Percentiles rank a stretch among this genome's conserved stretches.
Evolutionary conservation across 2,329 filamentous ascomycete species (phyloP).

Genomic region (Gaeumannomyces sp.): DNA sequence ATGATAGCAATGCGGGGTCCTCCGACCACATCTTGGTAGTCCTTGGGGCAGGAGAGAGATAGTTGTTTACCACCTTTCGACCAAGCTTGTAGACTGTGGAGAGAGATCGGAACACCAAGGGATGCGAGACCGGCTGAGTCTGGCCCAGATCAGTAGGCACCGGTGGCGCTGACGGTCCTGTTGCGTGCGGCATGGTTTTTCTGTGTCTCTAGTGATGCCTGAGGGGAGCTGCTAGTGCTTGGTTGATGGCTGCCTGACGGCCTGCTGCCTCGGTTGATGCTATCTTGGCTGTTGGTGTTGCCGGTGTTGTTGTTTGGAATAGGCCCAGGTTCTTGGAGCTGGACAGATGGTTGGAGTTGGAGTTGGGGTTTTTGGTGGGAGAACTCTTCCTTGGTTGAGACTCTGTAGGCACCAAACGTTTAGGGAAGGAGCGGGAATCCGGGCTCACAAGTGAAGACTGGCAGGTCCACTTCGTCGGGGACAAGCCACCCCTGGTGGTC

Average conservation of each 20-base stretch:
- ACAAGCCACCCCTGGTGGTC: no score
- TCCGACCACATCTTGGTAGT: not conserved
- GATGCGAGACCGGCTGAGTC: not conserved
- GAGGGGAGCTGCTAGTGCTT: not conserved
- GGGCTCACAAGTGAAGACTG: not conserved
- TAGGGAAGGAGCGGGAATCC: not conserved
- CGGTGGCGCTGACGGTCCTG: not conserved
- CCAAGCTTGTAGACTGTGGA: not conserved
- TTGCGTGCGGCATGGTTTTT: not conserved
- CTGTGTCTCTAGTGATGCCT: not conserved
- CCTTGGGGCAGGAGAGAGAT: not conserved
- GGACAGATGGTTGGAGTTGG: not conserved
- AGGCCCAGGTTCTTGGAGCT: not conserved
- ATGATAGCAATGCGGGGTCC: constrained; percentile 28
- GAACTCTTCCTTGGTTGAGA: not conserved
- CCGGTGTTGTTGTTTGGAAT: not conserved
- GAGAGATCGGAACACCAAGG: not conserved
- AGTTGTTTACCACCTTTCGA: not conserved
- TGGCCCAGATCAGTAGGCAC: not conserved
- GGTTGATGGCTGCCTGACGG: not conserved
- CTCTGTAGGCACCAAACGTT: not conserved
- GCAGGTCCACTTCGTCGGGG: not conserved
- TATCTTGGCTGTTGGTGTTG: no score
- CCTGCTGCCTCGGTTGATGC: not conserved
- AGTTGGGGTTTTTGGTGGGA: not conserved